These are phyloP conservation scores for Vaccinium vitisidaea DNA, from an alignment of 148 eudicot genomes.

Conservation along the genomic window DNA sequence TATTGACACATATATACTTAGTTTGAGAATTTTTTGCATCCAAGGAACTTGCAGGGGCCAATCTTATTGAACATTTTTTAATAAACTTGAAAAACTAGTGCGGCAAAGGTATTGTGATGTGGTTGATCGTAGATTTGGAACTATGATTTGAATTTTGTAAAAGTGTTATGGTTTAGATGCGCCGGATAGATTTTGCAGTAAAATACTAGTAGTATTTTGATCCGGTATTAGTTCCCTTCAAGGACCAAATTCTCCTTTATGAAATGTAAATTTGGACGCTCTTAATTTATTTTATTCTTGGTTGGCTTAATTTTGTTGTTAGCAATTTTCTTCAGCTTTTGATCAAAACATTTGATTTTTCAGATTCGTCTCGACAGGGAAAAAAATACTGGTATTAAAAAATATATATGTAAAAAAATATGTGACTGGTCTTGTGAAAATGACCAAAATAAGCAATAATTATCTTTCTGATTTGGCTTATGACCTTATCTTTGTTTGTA, in stretches of 20 bases:
- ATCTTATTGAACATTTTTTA: no score
- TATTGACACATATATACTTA: no score
- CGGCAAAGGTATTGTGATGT: background rate
- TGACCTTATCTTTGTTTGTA: background rate
- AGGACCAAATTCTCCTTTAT: background rate
- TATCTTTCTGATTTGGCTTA: background rate
- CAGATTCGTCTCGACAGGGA: background rate
- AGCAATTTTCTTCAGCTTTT: background rate
- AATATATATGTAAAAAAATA: background rate
- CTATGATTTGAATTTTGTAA: background rate
- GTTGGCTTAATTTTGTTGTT: background rate
- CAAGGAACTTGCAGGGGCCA: no score
- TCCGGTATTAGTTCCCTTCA: background rate
- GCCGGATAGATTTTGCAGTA: background rate
- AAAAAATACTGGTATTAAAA: background rate
- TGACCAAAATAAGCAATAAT: background rate
- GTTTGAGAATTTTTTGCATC: no score
- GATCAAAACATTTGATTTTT: background rate
- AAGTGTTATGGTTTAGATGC: background rate
- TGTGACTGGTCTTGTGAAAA: no score
- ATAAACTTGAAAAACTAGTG: no score
- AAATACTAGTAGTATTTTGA: background rate
- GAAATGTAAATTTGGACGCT: background rate
- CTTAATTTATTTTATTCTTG: background rate
- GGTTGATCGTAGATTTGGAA: background rate